Conservation (phyloP, 495 filamentous ascomycete genomes). For the Podospora appendiculata region DNA sequence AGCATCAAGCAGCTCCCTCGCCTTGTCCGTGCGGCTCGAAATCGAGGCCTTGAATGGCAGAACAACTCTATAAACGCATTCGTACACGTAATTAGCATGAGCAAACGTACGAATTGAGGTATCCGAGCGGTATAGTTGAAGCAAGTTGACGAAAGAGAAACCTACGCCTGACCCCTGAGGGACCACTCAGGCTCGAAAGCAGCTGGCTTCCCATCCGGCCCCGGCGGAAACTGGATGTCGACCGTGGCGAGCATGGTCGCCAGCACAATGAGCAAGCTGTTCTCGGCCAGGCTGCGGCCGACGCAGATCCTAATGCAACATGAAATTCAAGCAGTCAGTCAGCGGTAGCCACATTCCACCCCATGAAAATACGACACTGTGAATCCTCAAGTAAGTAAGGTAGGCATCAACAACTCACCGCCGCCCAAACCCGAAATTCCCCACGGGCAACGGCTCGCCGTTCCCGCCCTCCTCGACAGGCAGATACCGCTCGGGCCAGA, state of each 20-base stretch:
- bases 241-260: constrained; percentile 19
- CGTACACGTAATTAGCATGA: not conserved
- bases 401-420: constrained; percentile 8
- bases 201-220: constrained; percentile 11
- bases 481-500: constrained; percentile 40
- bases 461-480: constrained; percentile 33
- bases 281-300: constrained; percentile 21
- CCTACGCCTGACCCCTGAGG: constrained; percentile 24
- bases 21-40: not conserved
- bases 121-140: not conserved
- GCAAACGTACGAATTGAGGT: no score
- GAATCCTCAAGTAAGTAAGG: not conserved
- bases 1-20: not conserved
- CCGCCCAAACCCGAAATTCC: constrained; percentile 47
- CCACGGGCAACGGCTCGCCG: constrained; percentile 41
- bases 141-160: not conserved
- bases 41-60: constrained; percentile 1
- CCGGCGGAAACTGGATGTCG: constrained; percentile 21
- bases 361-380: not conserved
- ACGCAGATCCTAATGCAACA: constrained; percentile 16
- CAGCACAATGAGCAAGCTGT: constrained; percentile 21
- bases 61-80: not conserved
- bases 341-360: not conserved
- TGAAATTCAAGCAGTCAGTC: not conserved
- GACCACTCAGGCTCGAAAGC: constrained; percentile 23